Conservation (phyloP, 2,329 filamentous ascomycete species). For the Cercospora janseana region DNA sequence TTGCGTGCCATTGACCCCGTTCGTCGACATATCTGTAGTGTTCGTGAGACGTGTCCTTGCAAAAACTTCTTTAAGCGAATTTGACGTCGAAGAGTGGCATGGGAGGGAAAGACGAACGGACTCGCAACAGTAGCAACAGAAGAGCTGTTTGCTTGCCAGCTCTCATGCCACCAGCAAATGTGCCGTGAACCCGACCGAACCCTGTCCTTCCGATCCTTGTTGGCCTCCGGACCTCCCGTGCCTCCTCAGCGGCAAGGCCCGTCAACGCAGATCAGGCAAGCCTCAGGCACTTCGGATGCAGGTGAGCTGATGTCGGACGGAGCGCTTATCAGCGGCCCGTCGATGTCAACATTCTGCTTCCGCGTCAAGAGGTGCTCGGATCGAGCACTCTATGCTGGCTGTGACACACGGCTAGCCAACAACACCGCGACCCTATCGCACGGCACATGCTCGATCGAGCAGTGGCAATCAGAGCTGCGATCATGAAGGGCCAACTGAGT, state of each 20-base stretch:
- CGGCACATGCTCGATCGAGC: slow-evolving; percentile 9
- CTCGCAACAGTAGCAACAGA: not conserved
- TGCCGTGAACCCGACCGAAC: no score
- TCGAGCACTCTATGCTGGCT: slow-evolving; percentile 11
- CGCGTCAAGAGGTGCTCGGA: slow-evolving; percentile 8
- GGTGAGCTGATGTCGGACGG: slow-evolving; percentile 3
- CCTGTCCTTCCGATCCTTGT: not conserved
- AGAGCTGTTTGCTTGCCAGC: not conserved
- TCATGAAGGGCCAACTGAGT: slow-evolving; percentile 16
- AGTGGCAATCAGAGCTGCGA: slow-evolving; percentile 6
- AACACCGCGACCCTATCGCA: slow-evolving; percentile 6
- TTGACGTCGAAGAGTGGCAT: not conserved
- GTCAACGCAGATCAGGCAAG: not conserved
- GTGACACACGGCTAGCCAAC: slow-evolving; percentile 6
- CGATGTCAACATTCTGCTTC: not conserved
- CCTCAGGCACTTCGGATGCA: not conserved
- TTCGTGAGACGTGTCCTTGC: no score
- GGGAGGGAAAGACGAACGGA: not conserved
- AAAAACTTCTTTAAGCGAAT: no score
- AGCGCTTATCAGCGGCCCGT: slow-evolving; percentile 15
- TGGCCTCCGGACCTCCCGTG: slow-evolving; percentile 7
- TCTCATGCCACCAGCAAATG: no score
- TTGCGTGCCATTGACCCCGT: slow-evolving; percentile 32
- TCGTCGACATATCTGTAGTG: slow-evolving; percentile 43
- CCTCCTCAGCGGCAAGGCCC: slow-evolving; percentile 16